These are phyloP conservation scores for Bipolaris gigantea DNA, from an alignment of 2,329 filamentous ascomycete genomes.

Conservation along the genomic window DNA sequence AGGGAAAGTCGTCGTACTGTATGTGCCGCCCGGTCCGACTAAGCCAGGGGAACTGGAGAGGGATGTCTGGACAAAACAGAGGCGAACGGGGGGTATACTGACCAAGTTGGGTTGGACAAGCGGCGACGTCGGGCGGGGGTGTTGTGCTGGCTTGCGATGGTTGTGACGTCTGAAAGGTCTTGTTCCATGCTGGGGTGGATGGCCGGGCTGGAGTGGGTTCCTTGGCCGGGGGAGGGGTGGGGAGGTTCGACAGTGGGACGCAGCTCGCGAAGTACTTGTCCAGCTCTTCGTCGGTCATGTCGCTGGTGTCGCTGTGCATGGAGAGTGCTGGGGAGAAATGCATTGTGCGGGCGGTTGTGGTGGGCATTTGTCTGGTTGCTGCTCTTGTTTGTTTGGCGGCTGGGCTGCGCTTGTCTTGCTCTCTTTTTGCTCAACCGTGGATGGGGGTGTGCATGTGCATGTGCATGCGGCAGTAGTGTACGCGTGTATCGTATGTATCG, in stretches of 20 bases:
- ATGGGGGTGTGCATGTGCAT: too few species aligned
- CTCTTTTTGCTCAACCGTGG: too few species aligned
- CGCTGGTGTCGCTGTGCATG: constrained; percentile 35
- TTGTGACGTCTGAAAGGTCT: not conserved
- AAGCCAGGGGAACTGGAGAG: constrained; percentile 16
- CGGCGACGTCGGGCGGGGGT: constrained; percentile 5
- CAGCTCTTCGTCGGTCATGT: constrained; percentile 45
- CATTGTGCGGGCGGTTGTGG: constrained; percentile 14
- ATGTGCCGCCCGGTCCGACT: constrained; percentile 18
- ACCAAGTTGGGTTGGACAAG: constrained; percentile 36
- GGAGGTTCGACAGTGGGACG: constrained; percentile 45
- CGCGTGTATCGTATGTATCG: not conserved
- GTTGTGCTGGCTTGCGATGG: not conserved
- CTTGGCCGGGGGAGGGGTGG: constrained; percentile 45
- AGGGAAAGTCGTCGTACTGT: constrained; percentile 28
- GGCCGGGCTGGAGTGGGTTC: constrained; percentile 19
- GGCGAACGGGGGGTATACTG: constrained; percentile 14
- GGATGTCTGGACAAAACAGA: constrained; percentile 10
- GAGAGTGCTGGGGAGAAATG: constrained; percentile 34
- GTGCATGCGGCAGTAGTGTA: not conserved
- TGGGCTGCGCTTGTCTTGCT: constrained; percentile 13
- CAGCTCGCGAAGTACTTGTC: constrained; percentile 46
- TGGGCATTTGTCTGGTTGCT: not conserved
- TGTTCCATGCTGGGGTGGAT: constrained; percentile 11
- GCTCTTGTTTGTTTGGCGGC: not conserved